These are phyloP conservation scores for Moesziomyces globuligerus DNA, from an alignment of 1,284 basidiomycete genomes.

Conservation along the genomic window DNA sequence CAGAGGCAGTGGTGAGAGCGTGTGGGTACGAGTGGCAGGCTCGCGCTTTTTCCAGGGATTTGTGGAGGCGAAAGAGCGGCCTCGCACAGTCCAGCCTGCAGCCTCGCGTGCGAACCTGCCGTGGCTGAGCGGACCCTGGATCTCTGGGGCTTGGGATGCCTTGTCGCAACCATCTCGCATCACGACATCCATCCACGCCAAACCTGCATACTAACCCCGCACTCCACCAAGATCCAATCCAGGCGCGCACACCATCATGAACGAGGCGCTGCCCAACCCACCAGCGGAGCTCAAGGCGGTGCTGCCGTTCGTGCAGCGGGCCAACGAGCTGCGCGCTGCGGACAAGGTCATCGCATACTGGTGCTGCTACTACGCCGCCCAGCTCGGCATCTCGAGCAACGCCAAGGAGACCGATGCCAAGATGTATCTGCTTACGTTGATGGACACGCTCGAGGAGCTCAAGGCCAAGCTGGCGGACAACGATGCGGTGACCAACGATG, in stretches of 20 bases:
- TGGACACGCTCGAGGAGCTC: constrained; percentile 82
- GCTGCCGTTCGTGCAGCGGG: constrained; percentile 84
- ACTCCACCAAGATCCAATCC: neutral
- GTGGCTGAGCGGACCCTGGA: neutral
- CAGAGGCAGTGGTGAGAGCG: too few relatives aligned
- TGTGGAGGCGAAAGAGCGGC: constrained; percentile 3
- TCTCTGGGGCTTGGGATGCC: too few relatives aligned
- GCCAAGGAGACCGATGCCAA: constrained; percentile 73
- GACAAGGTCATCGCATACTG: constrained; percentile 92
- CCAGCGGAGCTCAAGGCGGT: constrained; percentile 70
- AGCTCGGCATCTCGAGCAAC: constrained; percentile 80
- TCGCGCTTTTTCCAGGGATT: neutral
- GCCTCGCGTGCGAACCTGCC: neutral
- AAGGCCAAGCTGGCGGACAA: constrained; percentile 79
- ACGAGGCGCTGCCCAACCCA: constrained; percentile 39
- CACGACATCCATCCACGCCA: neutral
- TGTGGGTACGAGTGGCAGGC: neutral
- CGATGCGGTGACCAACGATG: constrained; percentile 85
- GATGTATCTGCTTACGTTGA: constrained; percentile 77
- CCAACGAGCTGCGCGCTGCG: constrained; percentile 81
- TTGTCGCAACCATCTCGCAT: too few relatives aligned
- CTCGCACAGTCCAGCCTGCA: constrained; percentile 27
- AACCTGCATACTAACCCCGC: too few relatives aligned
- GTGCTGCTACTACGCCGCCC: constrained; percentile 92
- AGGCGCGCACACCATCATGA: constrained; percentile 22